Conservation (phyloP, 140 eudicot genomes). For the Stevia rebaudiana region DNA sequence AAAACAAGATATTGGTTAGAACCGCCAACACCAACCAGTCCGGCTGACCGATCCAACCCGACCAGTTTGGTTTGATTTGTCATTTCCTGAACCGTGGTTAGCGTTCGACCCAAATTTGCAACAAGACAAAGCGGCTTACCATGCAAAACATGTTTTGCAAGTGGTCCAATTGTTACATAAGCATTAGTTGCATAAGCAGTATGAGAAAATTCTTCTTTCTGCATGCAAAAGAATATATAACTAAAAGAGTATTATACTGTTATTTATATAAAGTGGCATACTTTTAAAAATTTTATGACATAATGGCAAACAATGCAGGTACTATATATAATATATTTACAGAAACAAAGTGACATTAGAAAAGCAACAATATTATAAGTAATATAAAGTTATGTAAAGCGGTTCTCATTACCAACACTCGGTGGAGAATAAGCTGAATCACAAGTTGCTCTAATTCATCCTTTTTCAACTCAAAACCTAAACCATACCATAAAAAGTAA, state of each 20-base stretch:
- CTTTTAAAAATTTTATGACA: not conserved
- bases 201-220: slow-evolving; percentile 97
- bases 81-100: not conserved
- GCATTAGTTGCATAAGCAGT: slow-evolving; percentile 96
- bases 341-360: not conserved
- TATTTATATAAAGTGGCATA: slow-evolving; percentile 5
- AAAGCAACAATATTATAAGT: not conserved
- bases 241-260: not conserved
- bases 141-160: slow-evolving; percentile 75
- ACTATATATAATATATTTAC: not conserved
- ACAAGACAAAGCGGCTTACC: slow-evolving; percentile 39
- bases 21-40: not conserved
- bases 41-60: not conserved
- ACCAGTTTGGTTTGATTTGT: not conserved
- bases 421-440: slow-evolving; percentile 66
- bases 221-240: slow-evolving; percentile 19
- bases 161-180: slow-evolving; percentile 77
- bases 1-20: not conserved
- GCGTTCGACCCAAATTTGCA: not conserved
- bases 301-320: not conserved
- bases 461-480: slow-evolving; percentile 72
- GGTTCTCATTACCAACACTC: slow-evolving; percentile 58
- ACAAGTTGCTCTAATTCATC: slow-evolving; percentile 86
- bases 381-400: slow-evolving; percentile 5
- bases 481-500: slow-evolving; percentile 13